Conservation (phyloP, 2,329 filamentous ascomycete genomes). For the Amylocarpus encephaloides region DNA sequence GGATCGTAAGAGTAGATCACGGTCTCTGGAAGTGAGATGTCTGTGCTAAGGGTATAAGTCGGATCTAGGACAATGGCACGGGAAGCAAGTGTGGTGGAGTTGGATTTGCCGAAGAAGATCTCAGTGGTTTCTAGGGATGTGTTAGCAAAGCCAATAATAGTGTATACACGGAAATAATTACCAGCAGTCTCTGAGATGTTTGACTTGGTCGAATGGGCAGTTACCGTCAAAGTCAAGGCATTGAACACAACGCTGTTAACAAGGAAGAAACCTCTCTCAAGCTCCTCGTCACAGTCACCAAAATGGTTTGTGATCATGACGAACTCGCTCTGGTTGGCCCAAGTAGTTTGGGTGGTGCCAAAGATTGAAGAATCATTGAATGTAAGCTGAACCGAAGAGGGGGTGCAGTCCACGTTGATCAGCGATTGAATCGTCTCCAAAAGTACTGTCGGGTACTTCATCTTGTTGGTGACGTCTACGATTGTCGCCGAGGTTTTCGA, state of each 20-base stretch:
- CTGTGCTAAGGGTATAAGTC: conserved; percentile 22
- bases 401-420: conserved; percentile 29
- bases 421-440: conserved; percentile 31
- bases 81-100: conserved; percentile 21
- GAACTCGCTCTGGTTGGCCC: conserved; percentile 25
- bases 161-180: conserved; percentile 20
- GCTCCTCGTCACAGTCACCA: conserved; percentile 36
- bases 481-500: conserved; percentile 8
- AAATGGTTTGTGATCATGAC: conserved; percentile 39
- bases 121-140: conserved; percentile 18
- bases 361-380: conserved; percentile 28
- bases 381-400: conserved; percentile 20
- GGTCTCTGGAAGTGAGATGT: conserved; percentile 25
- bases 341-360: conserved; percentile 18
- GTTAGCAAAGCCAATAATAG: conserved; percentile 1
- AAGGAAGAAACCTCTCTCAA: conserved; percentile 37
- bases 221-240: conserved; percentile 27
- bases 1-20: conserved; percentile 28
- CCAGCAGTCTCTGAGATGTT: conserved; percentile 33
- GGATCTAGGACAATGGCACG: conserved; percentile 23
- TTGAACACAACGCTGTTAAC: conserved; percentile 29
- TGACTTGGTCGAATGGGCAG: conserved; percentile 30
- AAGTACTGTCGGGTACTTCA: conserved; percentile 29
- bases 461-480: conserved; percentile 26
- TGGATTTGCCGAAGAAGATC: conserved; percentile 25